Evolutionary conservation across 495 filamentous ascomycete species (phyloP), one percentile per base, ranked within the genome.

Genomic region (Lepidopterella palustris): DNA sequence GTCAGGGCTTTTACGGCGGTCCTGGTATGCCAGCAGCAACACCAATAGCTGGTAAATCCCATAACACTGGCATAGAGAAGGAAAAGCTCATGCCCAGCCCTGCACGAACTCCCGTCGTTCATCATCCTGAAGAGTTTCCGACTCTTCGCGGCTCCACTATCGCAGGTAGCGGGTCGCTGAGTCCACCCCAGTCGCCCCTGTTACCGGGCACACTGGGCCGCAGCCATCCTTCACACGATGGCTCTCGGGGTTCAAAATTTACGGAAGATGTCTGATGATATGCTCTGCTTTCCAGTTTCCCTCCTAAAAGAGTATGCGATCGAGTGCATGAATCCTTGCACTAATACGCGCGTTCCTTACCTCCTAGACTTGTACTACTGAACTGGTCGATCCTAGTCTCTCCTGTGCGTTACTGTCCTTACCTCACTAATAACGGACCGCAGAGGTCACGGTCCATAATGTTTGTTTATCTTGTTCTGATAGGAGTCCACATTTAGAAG

Each of bases 161-260:
- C 2, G 13, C 35, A 42, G 9, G 21, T 13, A 24, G 20, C 31
- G 70, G 71, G 23, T 55, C 72, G 2, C 58, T 63, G 23, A 58
- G 59, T 2, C 26, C 68, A 45, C 66, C 72, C 18, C 61, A 50
- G 15, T 47, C 67, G 57, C 58, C 61, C 18, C 65, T 57, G 45
- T 31, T 54, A 57, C 55, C 70, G 68, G 80, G 81, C 54, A 65
- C 69, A 42, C 48, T 82, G 20, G 80, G 80, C 29, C 76, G 80
- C 29, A 82, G 78, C 56, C 74, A 77, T 71, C 74, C 78, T 5
- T 78, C 77, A 57, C 70, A 73, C 28, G 79, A 81, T 64, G 79
- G 80, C 23, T 81, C 78, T 61, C 74, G 77, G 40, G 71, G 77
- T 28, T 82, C 79, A 59, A 77, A 79, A 31, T 82, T 82, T 63